Conservation (phyloP, 2,329 filamentous ascomycete genomes). For the Fusarium guadeloupense region DNA sequence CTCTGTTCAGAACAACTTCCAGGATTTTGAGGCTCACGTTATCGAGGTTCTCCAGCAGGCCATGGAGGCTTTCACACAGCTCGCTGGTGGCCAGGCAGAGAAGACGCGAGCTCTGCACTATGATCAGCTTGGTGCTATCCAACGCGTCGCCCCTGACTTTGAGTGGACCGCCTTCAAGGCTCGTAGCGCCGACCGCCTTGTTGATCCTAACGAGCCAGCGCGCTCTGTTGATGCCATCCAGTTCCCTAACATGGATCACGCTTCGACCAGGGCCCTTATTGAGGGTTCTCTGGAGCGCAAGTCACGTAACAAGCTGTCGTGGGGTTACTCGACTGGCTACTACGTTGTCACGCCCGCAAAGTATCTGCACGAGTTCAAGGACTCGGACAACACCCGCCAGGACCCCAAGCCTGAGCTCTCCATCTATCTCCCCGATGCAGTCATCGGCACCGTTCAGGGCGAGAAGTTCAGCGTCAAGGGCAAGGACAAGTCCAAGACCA, state of each 20-base stretch:
- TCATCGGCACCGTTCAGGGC: constrained; percentile 75
- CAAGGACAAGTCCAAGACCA: constrained; percentile 84
- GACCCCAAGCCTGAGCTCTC: constrained; percentile 87
- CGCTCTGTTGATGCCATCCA: constrained; percentile 76
- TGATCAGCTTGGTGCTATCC: constrained; percentile 81
- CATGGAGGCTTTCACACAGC: constrained; percentile 83
- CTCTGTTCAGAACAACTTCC: constrained; percentile 89
- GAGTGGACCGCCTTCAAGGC: constrained; percentile 89
- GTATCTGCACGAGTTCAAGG: constrained; percentile 96
- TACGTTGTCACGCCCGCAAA: constrained; percentile 90
- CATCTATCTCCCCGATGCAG: constrained; percentile 90
- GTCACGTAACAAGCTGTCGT: constrained; percentile 81
- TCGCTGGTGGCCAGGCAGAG: constrained; percentile 82
- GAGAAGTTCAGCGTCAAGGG: constrained; percentile 95
- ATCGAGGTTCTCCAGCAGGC: constrained; percentile 83
- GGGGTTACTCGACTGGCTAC: constrained; percentile 81
- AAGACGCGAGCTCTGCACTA: constrained; percentile 82
- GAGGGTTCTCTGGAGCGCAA: constrained; percentile 92
- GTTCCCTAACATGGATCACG: constrained; percentile 91
- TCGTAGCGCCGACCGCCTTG: constrained; percentile 75
- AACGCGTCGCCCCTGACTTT: constrained; percentile 83
- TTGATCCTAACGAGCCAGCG: constrained; percentile 79
- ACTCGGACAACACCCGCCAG: constrained; percentile 75
- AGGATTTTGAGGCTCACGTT: constrained; percentile 86
- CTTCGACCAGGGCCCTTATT: constrained; percentile 80